Evolutionary conservation across 2,329 filamentous ascomycete species (phyloP).

Genomic region (Talaromyces albobiverticillius): DNA sequence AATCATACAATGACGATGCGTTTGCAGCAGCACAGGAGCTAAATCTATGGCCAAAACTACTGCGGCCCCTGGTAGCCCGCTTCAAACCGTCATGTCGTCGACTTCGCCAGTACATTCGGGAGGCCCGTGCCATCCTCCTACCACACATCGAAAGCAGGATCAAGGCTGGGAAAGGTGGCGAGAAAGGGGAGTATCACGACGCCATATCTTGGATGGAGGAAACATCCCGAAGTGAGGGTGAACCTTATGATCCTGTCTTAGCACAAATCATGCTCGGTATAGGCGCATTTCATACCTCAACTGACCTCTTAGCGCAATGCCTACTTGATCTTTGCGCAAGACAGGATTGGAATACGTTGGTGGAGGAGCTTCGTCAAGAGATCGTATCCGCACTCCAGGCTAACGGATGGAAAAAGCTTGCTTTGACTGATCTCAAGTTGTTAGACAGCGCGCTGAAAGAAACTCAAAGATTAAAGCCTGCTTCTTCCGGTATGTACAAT

Average conservation of each 20-base stretch:
- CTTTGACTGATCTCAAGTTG: constrained; percentile 13
- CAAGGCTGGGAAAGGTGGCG: not conserved
- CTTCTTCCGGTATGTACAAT: constrained; percentile 13
- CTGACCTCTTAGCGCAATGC: not conserved
- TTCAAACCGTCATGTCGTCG: constrained; percentile 35
- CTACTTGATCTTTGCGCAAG: not conserved
- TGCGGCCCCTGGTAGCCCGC: constrained; percentile 38
- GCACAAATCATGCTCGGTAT: not conserved
- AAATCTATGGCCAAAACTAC: constrained; percentile 31
- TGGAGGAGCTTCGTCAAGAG: not conserved
- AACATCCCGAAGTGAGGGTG: not conserved
- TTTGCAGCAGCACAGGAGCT: constrained; percentile 29
- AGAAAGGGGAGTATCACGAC: constrained; percentile 12
- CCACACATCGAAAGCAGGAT: constrained; percentile 11
- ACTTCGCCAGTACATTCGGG: constrained; percentile 32
- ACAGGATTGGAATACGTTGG: not conserved
- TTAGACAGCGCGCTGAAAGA: constrained; percentile 25
- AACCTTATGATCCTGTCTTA: not conserved
- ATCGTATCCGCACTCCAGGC: not conserved
- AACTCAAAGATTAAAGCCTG: constrained; percentile 19
- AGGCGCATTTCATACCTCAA: not conserved
- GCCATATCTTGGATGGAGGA: constrained; percentile 18
- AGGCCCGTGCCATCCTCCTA: constrained; percentile 31
- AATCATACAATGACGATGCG: constrained; percentile 6
- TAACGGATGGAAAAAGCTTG: not conserved